Base-by-base conservation (phyloP, 306 rosid genomes). In the Castanea crenata region DNA sequence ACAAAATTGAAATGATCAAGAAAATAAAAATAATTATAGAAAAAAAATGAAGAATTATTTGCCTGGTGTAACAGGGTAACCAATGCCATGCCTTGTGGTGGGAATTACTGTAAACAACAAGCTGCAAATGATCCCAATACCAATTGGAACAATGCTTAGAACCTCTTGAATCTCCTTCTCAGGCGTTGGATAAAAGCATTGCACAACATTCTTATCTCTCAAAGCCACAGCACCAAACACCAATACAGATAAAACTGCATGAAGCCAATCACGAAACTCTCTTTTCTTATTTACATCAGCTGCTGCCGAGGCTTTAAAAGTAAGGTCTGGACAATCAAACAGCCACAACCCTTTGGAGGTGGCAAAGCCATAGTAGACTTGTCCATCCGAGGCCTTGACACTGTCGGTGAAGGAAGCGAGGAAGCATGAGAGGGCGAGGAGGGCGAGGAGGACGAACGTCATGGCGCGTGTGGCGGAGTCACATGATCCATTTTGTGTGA, bases 1-100 rank as follows among this genome's bases (percentile, higher is more conserved):
- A 1, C 14, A 35, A 19, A 35, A 5, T 27, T 14, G 1, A 29
- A 16, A 31, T 29, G 44, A 20, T 38, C 44, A 23, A 29, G 41
- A 64, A 64, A 16, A 15, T 6, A n/a, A 31, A 64, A 64, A 31
- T 16, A 32, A 35, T 64, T 31, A 15, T 49, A 10, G 4, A 49
- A 49, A 49, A 21, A 4, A 68, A 19, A 35, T 35, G 72, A n/a
- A 67, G 72, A 35, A 62, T 55, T 52, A 78, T 23, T 52, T 83
- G 61, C 77, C 64, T 5, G 83, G 1, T 20, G 92, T 80, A 14
- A 90, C 20, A 35, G 97, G 96, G 76, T 74, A 92, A 1, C 96
- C 97, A 79, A 92, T 69, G 0, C 97, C 96, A 35, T 91, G 97
- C 65, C 97, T 88, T 3, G 76, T 88, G 12, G 96, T 88, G 0